Evolutionary conservation across 495 filamentous ascomycete species (phyloP), one percentile per base, ranked within the genome.

Genomic region (Penicillium ochrochloron): DNA sequence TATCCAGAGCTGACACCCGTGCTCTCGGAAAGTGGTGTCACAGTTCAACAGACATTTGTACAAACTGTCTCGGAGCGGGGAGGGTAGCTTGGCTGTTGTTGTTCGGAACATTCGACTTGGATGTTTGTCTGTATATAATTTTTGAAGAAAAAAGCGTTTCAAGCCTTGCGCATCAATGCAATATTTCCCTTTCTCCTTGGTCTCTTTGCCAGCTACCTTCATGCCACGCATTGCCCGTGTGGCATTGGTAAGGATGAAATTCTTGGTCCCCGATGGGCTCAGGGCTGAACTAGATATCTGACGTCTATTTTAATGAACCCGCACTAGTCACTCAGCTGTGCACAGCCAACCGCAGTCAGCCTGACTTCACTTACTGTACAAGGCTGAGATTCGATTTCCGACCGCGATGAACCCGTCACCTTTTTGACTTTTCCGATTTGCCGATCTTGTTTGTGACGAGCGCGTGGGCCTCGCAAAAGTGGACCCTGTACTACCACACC

Each of bases 331-430:
- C 11, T 31, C 53, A 54, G 33, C 31, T 35, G 10, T 33, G 31
- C 53, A 21, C 53, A 56, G 53, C 31, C 31, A 87, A 50, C 88
- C 12, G 25, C 25, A 8, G 48, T 52, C 48, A 52, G 48, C 48
- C 48, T 17, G 15, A 31, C 48, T 15, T 8, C 19, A 48, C 3
- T 5, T 48, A n/a, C n/a, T n/a, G n/a, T n/a, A 25, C 21, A 33
- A 33, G 51, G 31, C 51, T 19, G 25, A 53, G 7, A 1, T 53
- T 17, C 0, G 1, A 33, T 2, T 2, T 12, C n/a, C 15, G 29
- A 34, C 44, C 3, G 31, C 8, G 31, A 33, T 9, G 31, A 9
- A 9, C 8, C 31, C 31, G 14, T 25, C 25, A 34, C 5, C 31
- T 1, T 25, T 54, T 34, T 33, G 25, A 19, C 31, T 37, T 56